phyloP scores from a whole-genome alignment of 2,329 filamentous ascomycete genomes.

The Pestalotiopsis sp. region DNA sequence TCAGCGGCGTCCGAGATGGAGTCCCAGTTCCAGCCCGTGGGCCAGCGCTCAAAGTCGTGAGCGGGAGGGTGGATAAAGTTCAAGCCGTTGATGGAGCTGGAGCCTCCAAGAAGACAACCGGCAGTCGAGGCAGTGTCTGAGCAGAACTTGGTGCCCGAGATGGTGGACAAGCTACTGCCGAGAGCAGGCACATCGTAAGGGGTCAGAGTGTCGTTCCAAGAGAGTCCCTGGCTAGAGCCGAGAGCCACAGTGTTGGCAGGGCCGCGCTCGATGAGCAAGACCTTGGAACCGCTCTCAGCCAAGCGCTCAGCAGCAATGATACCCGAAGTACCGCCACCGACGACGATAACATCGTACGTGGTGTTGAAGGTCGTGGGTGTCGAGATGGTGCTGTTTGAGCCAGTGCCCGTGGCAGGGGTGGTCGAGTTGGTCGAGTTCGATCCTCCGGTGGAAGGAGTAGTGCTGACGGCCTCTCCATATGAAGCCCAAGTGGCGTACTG shows the following conservation, averaged over 20 bases:
- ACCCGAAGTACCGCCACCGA: slow-evolving; percentile 3
- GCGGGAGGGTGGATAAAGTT: slow-evolving; percentile 3
- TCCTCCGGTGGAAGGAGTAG: neutral
- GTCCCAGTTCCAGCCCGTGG: slow-evolving; percentile 1
- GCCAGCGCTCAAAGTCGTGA: slow-evolving; percentile 6
- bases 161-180: neutral
- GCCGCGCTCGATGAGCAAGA: slow-evolving; percentile 1
- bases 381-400: slow-evolving; percentile 4
- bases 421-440: neutral
- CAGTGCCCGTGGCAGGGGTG: neutral
- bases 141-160: slow-evolving; percentile 4
- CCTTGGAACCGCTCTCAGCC: neutral
- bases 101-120: slow-evolving; percentile 5
- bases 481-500: slow-evolving; percentile 4
- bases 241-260: slow-evolving; percentile 5
- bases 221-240: neutral
- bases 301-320: slow-evolving; percentile 6
- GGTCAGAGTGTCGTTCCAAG: slow-evolving; percentile 1
- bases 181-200: slow-evolving; percentile 3
- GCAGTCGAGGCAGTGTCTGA: slow-evolving; percentile 6
- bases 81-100: slow-evolving; percentile 3
- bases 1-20: neutral
- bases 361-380: slow-evolving; percentile 2
- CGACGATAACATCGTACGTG: slow-evolving; percentile 5
- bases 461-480: neutral